phyloP scores from a whole-genome alignment of 2,329 filamentous ascomycete genomes.

The Pestalotiopsis sp. region DNA sequence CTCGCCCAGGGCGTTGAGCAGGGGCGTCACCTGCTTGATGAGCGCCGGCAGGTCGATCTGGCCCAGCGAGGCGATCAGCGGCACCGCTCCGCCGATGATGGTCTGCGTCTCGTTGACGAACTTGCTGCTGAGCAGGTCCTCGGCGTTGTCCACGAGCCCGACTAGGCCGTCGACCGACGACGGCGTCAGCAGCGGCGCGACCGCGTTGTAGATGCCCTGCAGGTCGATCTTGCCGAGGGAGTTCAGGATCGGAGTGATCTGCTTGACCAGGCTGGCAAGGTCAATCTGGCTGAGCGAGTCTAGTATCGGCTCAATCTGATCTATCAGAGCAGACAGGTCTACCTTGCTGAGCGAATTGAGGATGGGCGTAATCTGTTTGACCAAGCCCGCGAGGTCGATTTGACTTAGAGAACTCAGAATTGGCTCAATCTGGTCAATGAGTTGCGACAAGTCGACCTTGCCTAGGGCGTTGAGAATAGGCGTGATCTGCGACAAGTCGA shows the following conservation, averaged over 20 bases:
- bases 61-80: conserved; percentile 34
- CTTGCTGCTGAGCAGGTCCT: conserved; percentile 35
- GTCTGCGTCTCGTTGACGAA: conserved; percentile 43
- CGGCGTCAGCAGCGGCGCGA: conserved; percentile 36
- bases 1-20: conserved; percentile 34
- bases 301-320: conserved; percentile 31
- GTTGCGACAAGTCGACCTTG: conserved; percentile 29
- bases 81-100: conserved; percentile 27
- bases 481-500: conserved; percentile 32
- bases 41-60: conserved; percentile 38
- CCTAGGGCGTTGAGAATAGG: conserved; percentile 32
- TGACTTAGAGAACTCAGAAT: conserved; percentile 21
- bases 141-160: conserved; percentile 36
- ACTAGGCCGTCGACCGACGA: conserved; percentile 34
- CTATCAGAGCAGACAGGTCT: conserved; percentile 30
- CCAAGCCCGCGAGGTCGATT: conserved; percentile 32
- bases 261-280: conserved; percentile 33
- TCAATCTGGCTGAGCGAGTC: conserved; percentile 35
- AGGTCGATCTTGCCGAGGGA: conserved; percentile 32
- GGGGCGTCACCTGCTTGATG: conserved; percentile 33
- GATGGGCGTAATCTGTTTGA: conserved; percentile 33
- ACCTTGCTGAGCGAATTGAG: conserved; percentile 30
- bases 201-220: conserved; percentile 21
- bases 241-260: conserved; percentile 34
- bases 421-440: conserved; percentile 23